Evolutionary conservation across 305 asterid species (phyloP).

Genomic region (Rubia tinctorum): DNA sequence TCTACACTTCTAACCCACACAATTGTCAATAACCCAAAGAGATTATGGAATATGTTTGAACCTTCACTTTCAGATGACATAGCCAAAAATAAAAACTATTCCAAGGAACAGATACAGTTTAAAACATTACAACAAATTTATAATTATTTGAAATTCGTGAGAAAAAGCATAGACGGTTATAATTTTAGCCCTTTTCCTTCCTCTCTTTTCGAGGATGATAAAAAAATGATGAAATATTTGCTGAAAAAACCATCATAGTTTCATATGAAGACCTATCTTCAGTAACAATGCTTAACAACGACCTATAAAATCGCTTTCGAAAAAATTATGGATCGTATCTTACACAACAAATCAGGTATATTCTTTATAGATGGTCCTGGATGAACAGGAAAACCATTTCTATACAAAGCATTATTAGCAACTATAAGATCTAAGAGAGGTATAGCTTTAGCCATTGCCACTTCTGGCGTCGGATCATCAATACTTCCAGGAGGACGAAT

Average conservation of each 20-base stretch:
- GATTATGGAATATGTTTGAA: neutral
- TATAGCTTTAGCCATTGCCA: neutral
- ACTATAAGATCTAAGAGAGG: neutral
- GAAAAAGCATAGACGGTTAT: neutral
- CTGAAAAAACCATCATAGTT: neutral
- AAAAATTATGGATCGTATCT: neutral
- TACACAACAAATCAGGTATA: neutral
- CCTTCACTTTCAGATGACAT: neutral
- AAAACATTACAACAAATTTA: neutral
- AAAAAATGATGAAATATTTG: neutral
- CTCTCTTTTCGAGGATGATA: neutral
- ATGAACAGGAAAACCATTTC: neutral
- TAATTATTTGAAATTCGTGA: neutral
- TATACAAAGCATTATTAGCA: neutral
- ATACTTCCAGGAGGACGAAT: neutral
- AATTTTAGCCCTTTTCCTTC: neutral
- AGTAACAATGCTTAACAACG: neutral
- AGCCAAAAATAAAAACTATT: neutral
- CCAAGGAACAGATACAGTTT: neutral
- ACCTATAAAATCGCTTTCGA: neutral
- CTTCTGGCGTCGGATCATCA: neutral
- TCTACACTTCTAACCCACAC: neutral
- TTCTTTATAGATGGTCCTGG: neutral
- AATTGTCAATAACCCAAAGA: neutral
- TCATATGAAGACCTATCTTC: neutral